phyloP scores from a whole-genome alignment of 169 alveolate species.

The Plasmodium gonderi region DNA sequence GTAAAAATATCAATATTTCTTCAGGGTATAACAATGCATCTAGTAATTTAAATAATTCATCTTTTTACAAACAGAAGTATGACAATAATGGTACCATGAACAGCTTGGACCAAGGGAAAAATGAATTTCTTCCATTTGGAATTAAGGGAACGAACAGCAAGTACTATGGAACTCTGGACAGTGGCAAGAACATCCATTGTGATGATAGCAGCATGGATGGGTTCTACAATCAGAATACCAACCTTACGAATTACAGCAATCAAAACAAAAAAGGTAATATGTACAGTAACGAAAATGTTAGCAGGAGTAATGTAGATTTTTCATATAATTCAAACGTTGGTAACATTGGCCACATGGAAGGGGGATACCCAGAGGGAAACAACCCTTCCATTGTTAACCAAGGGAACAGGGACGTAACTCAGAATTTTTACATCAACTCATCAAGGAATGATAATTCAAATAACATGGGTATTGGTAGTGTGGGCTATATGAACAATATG shows the following conservation, averaged over 20 bases:
- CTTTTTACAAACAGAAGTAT: not conserved
- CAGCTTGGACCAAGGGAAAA: not conserved
- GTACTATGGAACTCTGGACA: not conserved
- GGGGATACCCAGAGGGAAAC: not conserved
- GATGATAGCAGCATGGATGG: not conserved
- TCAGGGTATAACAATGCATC: constrained; percentile 9
- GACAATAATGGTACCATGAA: not conserved
- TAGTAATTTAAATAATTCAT: not conserved
- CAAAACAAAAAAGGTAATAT: not conserved
- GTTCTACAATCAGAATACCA: not conserved
- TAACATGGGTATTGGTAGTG: not conserved
- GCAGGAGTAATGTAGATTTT: constrained; percentile 3
- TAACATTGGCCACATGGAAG: not conserved
- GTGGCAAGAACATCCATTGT: not conserved
- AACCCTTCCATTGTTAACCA: not conserved
- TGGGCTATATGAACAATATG: not conserved
- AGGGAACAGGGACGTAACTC: not conserved
- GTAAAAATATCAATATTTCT: not conserved
- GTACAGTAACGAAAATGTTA: not conserved
- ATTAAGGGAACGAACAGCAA: constrained; percentile 2
- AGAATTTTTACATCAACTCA: not conserved
- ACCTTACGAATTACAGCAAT: not conserved
- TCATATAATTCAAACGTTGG: not conserved
- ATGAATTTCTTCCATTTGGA: not conserved
- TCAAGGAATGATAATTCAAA: constrained; percentile 2